Base-by-base conservation (phyloP, 805 yeast genomes). In the Myxozyma sirexii region DNA sequence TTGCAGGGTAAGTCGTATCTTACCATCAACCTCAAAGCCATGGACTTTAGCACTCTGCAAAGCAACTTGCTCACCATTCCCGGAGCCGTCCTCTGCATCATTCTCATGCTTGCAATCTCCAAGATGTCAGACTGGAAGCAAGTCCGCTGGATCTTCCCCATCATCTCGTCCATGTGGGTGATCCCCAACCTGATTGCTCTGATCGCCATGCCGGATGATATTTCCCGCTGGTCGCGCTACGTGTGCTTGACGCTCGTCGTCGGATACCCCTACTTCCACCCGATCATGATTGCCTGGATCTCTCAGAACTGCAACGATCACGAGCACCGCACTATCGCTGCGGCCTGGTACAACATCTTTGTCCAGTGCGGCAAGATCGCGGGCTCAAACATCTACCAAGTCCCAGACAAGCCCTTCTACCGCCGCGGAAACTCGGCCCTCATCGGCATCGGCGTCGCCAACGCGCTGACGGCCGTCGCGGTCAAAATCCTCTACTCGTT, bases 341-440 rank as follows among this genome's bases (percentile, higher is more conserved):
- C 88, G 0, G 84, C 90, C 0, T 63, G 86, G 52, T 85, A 82
- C 68, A 87, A 86, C 67, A 84, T 85, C 77, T 80, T 78, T 69
- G 84, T 83, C 0, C 91, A 87, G 69, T 75, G 82, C 1, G 87
- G 84, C 1, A 70, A 75, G 31, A 83, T 87, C 50, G 75, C 82
- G 6, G 75, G 83, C 2, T 74, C 84, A 10, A 82, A 85, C 67
- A 78, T 87, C 10, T 87, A 86, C 70, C 72, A 84, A 51, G 68
- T 69, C 1, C 78, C 77, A 41, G 92, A 87, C 69, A 75, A 75
- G 46, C 92, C 91, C 0, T 68, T 76, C 37, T 87, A 87, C 69
- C 77, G 77, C 43, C 70, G 79, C 24, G 93, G 91, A 47, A 85
- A 86, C 63, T 42, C 54, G 17, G 67, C 63, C 64, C 12, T 73